phyloP scores from a whole-genome alignment of 306 rosid genomes.

The Notholithocarpus densiflorus region DNA sequence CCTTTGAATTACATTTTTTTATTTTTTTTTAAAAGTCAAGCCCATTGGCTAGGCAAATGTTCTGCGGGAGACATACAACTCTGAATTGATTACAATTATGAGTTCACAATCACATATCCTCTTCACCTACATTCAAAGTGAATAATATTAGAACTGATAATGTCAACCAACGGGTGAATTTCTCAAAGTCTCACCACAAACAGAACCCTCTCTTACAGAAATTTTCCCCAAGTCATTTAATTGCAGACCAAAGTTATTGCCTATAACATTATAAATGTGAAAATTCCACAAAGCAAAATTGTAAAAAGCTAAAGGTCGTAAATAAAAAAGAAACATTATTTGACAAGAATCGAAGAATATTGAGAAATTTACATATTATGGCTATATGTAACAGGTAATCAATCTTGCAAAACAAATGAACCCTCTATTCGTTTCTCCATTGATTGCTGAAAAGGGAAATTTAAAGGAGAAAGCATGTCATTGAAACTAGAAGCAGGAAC shows the following conservation, averaged over 20 bases:
- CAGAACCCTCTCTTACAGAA: neutral
- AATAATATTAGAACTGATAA: neutral
- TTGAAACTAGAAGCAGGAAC: slow-evolving; percentile 59
- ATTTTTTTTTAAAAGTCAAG: too few relatives aligned
- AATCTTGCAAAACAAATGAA: slow-evolving; percentile 76
- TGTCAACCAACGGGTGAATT: neutral
- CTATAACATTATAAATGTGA: neutral
- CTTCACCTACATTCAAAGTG: neutral
- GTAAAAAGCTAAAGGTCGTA: neutral
- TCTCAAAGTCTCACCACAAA: neutral
- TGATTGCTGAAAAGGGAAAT: slow-evolving; percentile 55
- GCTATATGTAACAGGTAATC: slow-evolving; percentile 19
- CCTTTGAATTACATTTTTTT: too few relatives aligned
- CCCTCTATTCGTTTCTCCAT: slow-evolving; percentile 85
- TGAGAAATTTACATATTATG: slow-evolving; percentile 29
- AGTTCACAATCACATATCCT: neutral
- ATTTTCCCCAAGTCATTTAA: neutral
- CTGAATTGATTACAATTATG: neutral
- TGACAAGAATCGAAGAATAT: slow-evolving; percentile 10
- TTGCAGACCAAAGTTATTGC: neutral
- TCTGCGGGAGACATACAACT: neutral
- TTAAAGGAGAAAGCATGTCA: slow-evolving; percentile 61
- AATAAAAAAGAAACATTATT: slow-evolving; percentile 14
- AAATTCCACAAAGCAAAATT: neutral
- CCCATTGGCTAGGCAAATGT: neutral